phyloP scores from a whole-genome alignment of 2,329 filamentous ascomycete species.

The Trichothecium sympodiale region DNA sequence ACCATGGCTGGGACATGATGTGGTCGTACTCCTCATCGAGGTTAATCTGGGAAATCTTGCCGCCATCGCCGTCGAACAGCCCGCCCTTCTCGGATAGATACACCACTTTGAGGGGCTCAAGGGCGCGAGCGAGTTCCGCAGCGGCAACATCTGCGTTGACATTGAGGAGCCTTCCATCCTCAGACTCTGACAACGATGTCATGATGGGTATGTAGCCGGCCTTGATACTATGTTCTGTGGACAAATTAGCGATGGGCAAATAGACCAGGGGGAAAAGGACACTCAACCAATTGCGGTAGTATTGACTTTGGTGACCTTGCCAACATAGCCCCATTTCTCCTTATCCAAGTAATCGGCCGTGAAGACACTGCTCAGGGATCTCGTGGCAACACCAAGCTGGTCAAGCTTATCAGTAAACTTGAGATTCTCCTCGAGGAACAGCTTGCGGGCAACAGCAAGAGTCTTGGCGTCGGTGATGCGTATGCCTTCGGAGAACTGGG shows the following conservation, averaged over 20 bases:
- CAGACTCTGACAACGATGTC: constrained; percentile 91
- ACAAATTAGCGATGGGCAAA: no score
- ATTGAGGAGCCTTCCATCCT: constrained; percentile 86
- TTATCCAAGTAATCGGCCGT: constrained; percentile 91
- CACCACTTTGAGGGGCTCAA: constrained; percentile 93
- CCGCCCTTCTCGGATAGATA: constrained; percentile 98
- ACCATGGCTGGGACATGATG: constrained; percentile 90
- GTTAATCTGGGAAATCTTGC: constrained; percentile 96
- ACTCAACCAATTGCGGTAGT: constrained; percentile 79
- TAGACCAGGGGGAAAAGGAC: no score
- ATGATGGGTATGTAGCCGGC: constrained; percentile 87
- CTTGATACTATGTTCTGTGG: no score
- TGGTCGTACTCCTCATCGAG: constrained; percentile 91
- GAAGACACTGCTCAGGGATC: constrained; percentile 86
- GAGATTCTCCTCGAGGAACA: constrained; percentile 93
- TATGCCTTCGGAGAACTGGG: constrained; percentile 93
- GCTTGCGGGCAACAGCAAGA: constrained; percentile 75
- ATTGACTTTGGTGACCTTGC: constrained; percentile 89
- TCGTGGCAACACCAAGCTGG: constrained; percentile 76
- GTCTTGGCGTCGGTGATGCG: constrained; percentile 94
- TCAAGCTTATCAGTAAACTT: constrained; percentile 85
- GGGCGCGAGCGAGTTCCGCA: constrained; percentile 75
- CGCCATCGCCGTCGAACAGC: constrained; percentile 81
- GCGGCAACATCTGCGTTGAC: constrained; percentile 97
- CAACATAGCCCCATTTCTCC: constrained; percentile 91